phyloP scores from a whole-genome alignment of 2,329 filamentous ascomycete species.

The Penicillium expansum region DNA sequence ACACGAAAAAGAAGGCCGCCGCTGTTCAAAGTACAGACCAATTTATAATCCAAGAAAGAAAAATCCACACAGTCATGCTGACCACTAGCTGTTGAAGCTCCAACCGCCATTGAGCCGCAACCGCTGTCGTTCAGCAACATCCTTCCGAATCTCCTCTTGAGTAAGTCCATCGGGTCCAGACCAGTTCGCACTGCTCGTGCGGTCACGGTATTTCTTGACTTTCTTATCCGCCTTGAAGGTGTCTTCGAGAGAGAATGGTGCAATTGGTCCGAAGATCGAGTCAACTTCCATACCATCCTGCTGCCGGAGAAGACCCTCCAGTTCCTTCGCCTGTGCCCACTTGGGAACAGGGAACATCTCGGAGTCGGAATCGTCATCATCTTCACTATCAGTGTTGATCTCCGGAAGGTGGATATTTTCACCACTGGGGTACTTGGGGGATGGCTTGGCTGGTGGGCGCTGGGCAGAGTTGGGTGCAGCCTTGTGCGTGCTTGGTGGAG shows the following conservation, averaged over 20 bases:
- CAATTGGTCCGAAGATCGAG: constrained; percentile 87
- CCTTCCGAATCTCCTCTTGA: constrained; percentile 78
- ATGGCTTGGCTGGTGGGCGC: constrained; percentile 56
- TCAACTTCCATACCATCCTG: constrained; percentile 76
- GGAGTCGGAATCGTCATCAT: constrained; percentile 65
- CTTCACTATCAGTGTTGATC: constrained; percentile 91
- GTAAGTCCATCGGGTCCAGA: constrained; percentile 76
- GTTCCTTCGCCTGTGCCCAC: constrained; percentile 86
- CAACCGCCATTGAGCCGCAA: constrained; percentile 81
- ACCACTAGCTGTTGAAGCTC: constrained; percentile 54
- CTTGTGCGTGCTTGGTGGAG: constrained; percentile 54
- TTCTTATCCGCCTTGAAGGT: constrained; percentile 90
- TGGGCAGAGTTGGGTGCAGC: constrained; percentile 54
- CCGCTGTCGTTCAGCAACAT: constrained; percentile 74
- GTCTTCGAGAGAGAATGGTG: constrained; percentile 89
- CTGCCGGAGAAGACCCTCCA: constrained; percentile 69
- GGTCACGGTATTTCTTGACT: constrained; percentile 80
- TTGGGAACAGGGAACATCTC: constrained; percentile 65
- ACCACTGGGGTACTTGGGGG: constrained; percentile 81
- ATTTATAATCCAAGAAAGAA: constrained; percentile 4
- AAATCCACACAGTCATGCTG: background rate
- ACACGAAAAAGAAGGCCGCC: background rate
- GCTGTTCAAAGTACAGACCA: constrained; percentile 8
- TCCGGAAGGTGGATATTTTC: constrained; percentile 91
- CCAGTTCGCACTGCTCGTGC: constrained; percentile 96